Evolutionary conservation across 2,329 filamentous ascomycete species (phyloP).

Genomic region (Cercospora nicotianae): DNA sequence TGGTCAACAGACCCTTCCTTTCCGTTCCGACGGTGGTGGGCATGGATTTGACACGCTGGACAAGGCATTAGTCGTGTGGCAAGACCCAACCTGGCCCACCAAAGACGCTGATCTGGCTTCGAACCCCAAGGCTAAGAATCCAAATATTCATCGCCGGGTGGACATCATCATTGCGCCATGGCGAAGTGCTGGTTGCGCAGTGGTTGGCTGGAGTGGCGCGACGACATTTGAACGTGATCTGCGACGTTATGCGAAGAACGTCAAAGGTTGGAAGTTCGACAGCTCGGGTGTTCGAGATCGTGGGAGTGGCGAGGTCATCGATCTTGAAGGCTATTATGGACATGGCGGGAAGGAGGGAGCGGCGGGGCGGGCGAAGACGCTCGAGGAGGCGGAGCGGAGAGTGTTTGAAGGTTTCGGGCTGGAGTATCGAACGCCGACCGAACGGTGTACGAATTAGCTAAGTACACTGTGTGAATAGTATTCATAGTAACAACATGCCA

Average conservation of each 20-base stretch:
- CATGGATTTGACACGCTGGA: conserved; percentile 83
- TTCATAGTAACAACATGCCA: conserved; percentile 6
- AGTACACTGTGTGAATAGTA: neutral
- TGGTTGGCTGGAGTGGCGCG: conserved; percentile 80
- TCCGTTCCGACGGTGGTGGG: conserved; percentile 47
- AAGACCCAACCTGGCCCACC: conserved; percentile 58
- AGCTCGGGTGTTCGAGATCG: conserved; percentile 78
- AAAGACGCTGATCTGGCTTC: conserved; percentile 40
- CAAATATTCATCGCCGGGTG: conserved; percentile 77
- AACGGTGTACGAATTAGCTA: conserved; percentile 47
- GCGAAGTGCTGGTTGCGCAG: conserved; percentile 82
- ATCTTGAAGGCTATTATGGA: conserved; percentile 78
- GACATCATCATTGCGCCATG: conserved; percentile 91
- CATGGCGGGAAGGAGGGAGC: conserved; percentile 52
- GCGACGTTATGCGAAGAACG: conserved; percentile 72
- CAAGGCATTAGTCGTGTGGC: conserved; percentile 92
- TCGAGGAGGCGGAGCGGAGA: conserved; percentile 72
- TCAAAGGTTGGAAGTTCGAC: conserved; percentile 79
- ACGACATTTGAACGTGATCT: conserved; percentile 90
- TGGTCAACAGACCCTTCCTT: conserved; percentile 65
- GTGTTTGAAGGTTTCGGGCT: conserved; percentile 78
- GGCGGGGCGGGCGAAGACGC: conserved; percentile 49
- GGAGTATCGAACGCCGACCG: conserved; percentile 45
- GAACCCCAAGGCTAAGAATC: conserved; percentile 56
- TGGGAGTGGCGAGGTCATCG: conserved; percentile 66